Conservation (phyloP, 176 grass and related monocot species). For the Carex kokanica region DNA sequence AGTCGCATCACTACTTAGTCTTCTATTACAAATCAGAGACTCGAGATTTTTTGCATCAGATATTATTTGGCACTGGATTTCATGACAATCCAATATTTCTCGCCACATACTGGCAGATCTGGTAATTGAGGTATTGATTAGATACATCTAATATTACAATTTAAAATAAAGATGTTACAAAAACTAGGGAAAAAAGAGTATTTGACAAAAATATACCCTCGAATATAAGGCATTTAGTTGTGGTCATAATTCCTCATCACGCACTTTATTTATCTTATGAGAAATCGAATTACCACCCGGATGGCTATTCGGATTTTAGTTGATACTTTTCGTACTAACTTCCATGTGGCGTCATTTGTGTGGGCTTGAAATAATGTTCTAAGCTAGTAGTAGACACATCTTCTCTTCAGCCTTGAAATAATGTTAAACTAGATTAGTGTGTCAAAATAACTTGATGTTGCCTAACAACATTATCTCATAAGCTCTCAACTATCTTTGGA, state of each 20-base stretch:
- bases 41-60: conserved; percentile 51
- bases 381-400: conserved; percentile 65
- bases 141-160: background rate
- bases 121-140: background rate
- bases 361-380: conserved; percentile 59
- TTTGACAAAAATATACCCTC: conserved; percentile 49
- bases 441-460: too few relatives aligned
- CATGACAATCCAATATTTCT: conserved; percentile 63
- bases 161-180: background rate
- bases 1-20: conserved; percentile 13
- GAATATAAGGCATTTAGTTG: conserved; percentile 55
- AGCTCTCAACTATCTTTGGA: too few relatives aligned
- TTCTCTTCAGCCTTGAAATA: conserved; percentile 72
- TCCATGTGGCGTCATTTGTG: conserved; percentile 59
- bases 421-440: background rate
- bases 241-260: conserved; percentile 77
- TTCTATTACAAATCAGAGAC: conserved; percentile 35
- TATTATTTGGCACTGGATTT: conserved; percentile 54
- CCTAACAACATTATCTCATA: too few relatives aligned
- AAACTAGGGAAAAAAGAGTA: background rate
- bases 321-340: conserved; percentile 56
- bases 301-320: conserved; percentile 80
- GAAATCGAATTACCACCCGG: conserved; percentile 70
- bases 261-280: conserved; percentile 70
- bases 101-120: conserved; percentile 85